Conservation (phyloP, 1,284 basidiomycete genomes). For the Meripilus lineatus region DNA sequence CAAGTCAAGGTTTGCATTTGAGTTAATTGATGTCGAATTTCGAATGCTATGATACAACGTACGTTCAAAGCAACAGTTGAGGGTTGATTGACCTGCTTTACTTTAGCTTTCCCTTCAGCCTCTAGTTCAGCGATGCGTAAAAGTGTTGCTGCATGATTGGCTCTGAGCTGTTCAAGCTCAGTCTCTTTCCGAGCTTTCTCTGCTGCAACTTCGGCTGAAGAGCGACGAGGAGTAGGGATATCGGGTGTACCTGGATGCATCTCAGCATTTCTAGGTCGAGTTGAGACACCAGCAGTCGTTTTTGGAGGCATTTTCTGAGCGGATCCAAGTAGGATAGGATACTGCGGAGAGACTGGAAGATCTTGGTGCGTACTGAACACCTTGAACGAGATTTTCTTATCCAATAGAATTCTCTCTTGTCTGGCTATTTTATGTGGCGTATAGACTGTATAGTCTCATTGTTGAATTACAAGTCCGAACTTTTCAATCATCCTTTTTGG, state of each 20-base stretch:
- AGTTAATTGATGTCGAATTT: no score
- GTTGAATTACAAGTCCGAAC: no score
- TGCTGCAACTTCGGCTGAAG: not conserved
- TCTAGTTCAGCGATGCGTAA: not conserved
- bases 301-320: no score
- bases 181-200: not conserved
- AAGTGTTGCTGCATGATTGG: not conserved
- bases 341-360: not conserved
- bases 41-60: no score
- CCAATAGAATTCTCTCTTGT: not conserved
- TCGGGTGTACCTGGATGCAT: not conserved
- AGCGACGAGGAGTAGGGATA: not conserved
- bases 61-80: no score
- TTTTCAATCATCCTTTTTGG: no score
- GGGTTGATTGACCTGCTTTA: no score
- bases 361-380: not conserved
- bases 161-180: not conserved
- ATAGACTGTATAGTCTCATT: not conserved
- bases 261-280: not conserved
- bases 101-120: no score
- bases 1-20: no score
- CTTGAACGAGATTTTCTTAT: not conserved
- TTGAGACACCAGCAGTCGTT: not conserved
- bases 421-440: not conserved
- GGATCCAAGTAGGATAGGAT: not conserved